phyloP scores from a whole-genome alignment of 2,329 filamentous ascomycete species.

The Onygena corvina region DNA sequence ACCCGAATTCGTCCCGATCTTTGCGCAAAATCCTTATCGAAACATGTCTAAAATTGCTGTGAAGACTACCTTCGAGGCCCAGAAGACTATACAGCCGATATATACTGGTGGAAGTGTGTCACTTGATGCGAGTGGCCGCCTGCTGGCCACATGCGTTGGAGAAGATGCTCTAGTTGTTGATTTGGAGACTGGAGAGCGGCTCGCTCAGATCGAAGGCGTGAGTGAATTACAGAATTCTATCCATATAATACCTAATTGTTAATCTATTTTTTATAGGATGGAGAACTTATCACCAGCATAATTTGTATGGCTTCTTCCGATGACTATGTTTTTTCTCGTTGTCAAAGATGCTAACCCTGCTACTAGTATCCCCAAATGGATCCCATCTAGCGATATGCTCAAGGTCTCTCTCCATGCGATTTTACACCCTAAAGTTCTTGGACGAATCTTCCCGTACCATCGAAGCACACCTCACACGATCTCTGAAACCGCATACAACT shows the following conservation, averaged over 20 bases:
- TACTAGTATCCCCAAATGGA: slow-evolving; percentile 67
- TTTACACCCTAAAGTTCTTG: slow-evolving; percentile 60
- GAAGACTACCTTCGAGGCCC: slow-evolving; percentile 83
- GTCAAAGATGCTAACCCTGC: slow-evolving; percentile 10
- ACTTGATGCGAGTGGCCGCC: slow-evolving; percentile 65
- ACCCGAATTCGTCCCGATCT: neutral
- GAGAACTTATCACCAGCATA: slow-evolving; percentile 39
- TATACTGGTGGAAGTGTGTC: slow-evolving; percentile 84
- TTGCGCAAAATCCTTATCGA: neutral
- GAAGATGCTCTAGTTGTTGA: slow-evolving; percentile 86
- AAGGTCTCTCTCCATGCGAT: slow-evolving; percentile 87
- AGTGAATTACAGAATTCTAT: slow-evolving; percentile 23
- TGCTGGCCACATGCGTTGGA: slow-evolving; percentile 79
- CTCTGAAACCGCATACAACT: slow-evolving; percentile 77
- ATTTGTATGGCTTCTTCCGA: slow-evolving; percentile 27
- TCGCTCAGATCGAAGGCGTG: slow-evolving; percentile 81
- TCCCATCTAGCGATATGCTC: slow-evolving; percentile 87
- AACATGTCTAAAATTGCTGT: slow-evolving; percentile 42
- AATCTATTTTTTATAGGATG: slow-evolving; percentile 44
- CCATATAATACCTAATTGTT: neutral
- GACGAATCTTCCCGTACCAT: slow-evolving; percentile 45
- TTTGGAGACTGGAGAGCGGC: slow-evolving; percentile 65
- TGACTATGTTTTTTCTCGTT: slow-evolving; percentile 1
- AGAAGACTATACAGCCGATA: slow-evolving; percentile 75
- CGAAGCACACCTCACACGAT: slow-evolving; percentile 58